These are phyloP conservation scores for Colletotrichum sp. DNA, from an alignment of 2,329 filamentous ascomycete genomes.

Conservation along the genomic window DNA sequence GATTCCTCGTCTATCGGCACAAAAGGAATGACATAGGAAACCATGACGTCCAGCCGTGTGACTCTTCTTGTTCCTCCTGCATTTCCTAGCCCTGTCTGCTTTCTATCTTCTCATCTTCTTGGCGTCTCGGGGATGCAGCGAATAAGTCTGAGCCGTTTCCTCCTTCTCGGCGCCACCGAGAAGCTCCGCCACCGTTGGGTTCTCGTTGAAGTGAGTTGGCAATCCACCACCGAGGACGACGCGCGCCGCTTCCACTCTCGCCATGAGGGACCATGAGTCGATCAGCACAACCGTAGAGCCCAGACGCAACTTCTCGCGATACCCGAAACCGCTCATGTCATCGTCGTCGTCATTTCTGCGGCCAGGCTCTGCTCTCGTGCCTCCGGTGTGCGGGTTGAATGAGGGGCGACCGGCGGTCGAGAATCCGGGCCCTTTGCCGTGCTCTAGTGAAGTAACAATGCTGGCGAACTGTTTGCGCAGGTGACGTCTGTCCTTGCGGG, in stretches of 20 bases:
- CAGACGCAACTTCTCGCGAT: conserved; percentile 56
- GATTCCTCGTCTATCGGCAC: not conserved
- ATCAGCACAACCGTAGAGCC: conserved; percentile 50
- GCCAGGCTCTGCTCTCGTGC: conserved; percentile 40
- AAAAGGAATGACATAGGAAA: not conserved
- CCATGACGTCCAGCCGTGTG: not conserved
- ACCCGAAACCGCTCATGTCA: conserved; percentile 50
- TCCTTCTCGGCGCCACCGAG: conserved; percentile 36
- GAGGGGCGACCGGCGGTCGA: conserved; percentile 50
- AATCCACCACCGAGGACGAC: conserved; percentile 52
- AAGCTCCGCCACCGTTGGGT: conserved; percentile 41
- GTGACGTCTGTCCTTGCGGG: conserved; percentile 53
- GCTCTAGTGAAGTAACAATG: conserved; percentile 60
- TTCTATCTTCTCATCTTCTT: conserved; percentile 10
- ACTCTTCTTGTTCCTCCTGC: not conserved
- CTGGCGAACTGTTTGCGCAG: conserved; percentile 55
- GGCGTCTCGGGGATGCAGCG: not conserved
- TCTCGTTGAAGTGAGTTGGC: conserved; percentile 41
- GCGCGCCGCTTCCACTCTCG: conserved; percentile 53
- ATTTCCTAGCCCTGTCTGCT: not conserved
- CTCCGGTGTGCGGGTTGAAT: conserved; percentile 47
- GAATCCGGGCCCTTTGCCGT: conserved; percentile 59
- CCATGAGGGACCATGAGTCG: conserved; percentile 56
- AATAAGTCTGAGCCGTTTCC: conserved; percentile 19
- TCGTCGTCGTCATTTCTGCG: conserved; percentile 38